These are phyloP conservation scores for Alternaria metachromatica DNA, from an alignment of 2,329 filamentous ascomycete species.

Conservation along the genomic window DNA sequence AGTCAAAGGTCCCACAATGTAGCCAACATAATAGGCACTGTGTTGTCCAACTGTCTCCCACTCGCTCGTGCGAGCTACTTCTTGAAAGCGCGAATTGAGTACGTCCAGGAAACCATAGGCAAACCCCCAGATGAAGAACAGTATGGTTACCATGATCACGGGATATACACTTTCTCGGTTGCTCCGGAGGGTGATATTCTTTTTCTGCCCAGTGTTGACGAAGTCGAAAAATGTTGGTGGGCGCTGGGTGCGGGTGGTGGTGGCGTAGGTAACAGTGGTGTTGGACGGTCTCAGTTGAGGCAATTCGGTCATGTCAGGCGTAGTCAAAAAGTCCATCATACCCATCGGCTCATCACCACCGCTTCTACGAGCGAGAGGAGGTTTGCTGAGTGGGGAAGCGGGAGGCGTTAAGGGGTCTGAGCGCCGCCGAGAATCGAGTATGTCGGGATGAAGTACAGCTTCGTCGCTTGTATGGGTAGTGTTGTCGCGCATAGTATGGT, in stretches of 20 bases:
- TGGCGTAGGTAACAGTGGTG: conserved; percentile 40
- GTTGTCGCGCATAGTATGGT: conserved; percentile 46
- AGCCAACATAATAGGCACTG: conserved; percentile 74
- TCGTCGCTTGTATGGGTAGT: conserved; percentile 40
- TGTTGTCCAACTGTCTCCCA: conserved; percentile 72
- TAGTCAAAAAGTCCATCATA: conserved; percentile 63
- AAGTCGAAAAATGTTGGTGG: conserved; percentile 72
- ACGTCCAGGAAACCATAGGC: conserved; percentile 87
- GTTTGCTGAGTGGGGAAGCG: conserved; percentile 33
- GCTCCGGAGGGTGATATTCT: conserved; percentile 72
- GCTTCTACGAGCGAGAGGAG: conserved; percentile 24
- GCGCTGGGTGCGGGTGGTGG: conserved; percentile 30
- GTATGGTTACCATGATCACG: conserved; percentile 74
- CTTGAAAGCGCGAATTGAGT: conserved; percentile 74
- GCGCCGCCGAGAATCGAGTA: conserved; percentile 26
- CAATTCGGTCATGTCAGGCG: conserved; percentile 52
- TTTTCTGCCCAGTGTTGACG: conserved; percentile 70
- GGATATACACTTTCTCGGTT: conserved; percentile 72
- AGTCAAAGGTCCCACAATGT: conserved; percentile 72
- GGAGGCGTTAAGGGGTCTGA: conserved; percentile 31
- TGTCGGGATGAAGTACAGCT: conserved; percentile 31
- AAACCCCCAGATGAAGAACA: conserved; percentile 91
- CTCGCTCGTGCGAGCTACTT: conserved; percentile 65
- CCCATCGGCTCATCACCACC: conserved; percentile 45
- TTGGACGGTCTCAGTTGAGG: conserved; percentile 45